Percentiles rank a stretch among this genome's conserved stretches.
phyloP scores from a whole-genome alignment of 129 eudicot genomes.

The Chrysanthemum makinoi region DNA sequence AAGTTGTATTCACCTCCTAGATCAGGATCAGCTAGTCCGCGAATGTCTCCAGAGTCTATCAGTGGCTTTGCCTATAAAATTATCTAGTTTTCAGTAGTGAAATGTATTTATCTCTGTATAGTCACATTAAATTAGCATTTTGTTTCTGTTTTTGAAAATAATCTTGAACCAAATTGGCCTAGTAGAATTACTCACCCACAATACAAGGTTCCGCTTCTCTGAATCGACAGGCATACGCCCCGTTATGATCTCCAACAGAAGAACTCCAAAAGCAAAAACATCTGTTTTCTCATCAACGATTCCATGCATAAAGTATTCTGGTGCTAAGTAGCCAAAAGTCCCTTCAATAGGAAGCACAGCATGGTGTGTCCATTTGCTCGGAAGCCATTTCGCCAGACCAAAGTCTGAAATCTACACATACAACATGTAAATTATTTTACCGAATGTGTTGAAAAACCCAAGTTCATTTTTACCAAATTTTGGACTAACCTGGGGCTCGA shows the following conservation, averaged over 20 bases:
- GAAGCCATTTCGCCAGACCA: conserved; percentile 96
- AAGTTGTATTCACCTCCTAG: conserved; percentile 54
- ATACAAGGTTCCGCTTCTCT: conserved; percentile 57
- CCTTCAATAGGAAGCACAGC: conserved; percentile 79
- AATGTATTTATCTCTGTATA: neutral
- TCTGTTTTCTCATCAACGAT: conserved; percentile 88
- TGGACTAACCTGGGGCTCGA: conserved; percentile 73
- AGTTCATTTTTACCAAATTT: neutral
- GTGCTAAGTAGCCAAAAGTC: conserved; percentile 91
- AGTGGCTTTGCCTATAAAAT: conserved; percentile 68
- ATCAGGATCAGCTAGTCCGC: conserved; percentile 62
- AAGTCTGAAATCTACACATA: conserved; percentile 74
- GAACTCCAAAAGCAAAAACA: conserved; percentile 86
- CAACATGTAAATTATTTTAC: neutral
- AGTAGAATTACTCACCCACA: conserved; percentile 57
- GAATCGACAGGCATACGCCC: conserved; percentile 83
- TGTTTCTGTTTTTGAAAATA: neutral
- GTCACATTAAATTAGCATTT: neutral
- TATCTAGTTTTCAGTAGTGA: neutral
- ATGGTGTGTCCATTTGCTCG: conserved; percentile 79
- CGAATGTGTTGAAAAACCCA: neutral
- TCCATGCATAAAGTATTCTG: conserved; percentile 94
- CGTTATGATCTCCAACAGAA: conserved; percentile 75
- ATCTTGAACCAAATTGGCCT: neutral
- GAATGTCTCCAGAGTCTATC: conserved; percentile 65